Base-by-base conservation (phyloP, 1,139 yeast genomes). In the Meyerozyma elateridarum region DNA sequence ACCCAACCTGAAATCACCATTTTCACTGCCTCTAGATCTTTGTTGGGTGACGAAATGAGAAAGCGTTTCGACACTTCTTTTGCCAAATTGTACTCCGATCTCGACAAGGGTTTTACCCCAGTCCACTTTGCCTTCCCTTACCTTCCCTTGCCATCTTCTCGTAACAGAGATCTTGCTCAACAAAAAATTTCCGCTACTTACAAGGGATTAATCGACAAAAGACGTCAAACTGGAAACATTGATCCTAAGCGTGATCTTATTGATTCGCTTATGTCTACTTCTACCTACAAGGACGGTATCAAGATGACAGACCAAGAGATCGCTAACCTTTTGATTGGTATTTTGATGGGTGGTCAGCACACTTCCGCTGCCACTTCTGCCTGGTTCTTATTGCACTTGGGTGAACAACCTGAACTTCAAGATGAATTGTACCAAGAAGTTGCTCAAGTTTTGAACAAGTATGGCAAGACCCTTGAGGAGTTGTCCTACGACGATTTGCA, bases 321-420 rank as follows among this genome's bases (percentile, higher is more conserved):
- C 54, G 94, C 97, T 26, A 84, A 89, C 61, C 70, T 93, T 56
- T 70, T 88, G 61, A 91, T 91, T 59, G 99, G 97, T 56, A 80
- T 93, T 35, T 73, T 93, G 42, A 91, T 91, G 99, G 99, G 98
- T 48, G 99, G 98, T 40, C 99, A 91, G 66, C 99, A 91, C 61
- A 93, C 99, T 19, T 84, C 95, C 46, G 94, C 97, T 30, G 76
- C 97, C 17, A 91, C 98, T 16, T 85, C 96, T 30, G 85, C 96
- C 17, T 91, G 98, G 98, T 79, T 79, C 51, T 69, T 91, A 54
- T 73, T 91, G 45, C 98, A 91, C 56, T 72, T 91, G 45, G 97
- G 89, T 45, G 93, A 82, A 50, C 69, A 76, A 45, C 94, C 94
- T 27, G 81, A 85, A 26, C 62, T 89, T 37, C 95, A 87, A 64